phyloP scores from a whole-genome alignment of 306 rosid genomes.

The Delonix regia region DNA sequence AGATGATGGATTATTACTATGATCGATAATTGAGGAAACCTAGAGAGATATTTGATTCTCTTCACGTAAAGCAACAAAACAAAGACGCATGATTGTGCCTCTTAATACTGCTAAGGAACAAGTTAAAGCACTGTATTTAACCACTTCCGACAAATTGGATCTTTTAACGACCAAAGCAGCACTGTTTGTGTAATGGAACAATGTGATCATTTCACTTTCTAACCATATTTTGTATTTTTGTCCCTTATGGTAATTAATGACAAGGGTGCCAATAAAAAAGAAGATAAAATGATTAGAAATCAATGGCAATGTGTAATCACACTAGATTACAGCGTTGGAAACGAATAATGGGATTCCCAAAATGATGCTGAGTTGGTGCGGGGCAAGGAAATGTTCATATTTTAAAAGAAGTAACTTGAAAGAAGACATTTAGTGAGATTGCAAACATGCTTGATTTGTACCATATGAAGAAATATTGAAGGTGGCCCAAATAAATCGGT shows the following conservation, averaged over 20 bases:
- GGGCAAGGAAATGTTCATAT: conserved; percentile 39
- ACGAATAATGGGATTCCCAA: conserved; percentile 64
- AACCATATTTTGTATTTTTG: conserved; percentile 45
- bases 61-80: conserved; percentile 40
- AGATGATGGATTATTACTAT: conserved; percentile 31
- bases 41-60: conserved; percentile 25
- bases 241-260: conserved; percentile 37
- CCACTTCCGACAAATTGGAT: conserved; percentile 64
- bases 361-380: conserved; percentile 63
- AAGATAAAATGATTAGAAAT: conserved; percentile 56
- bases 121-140: conserved; percentile 34
- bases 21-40: conserved; percentile 46
- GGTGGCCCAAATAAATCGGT: conserved; percentile 30
- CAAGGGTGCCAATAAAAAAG: background rate
- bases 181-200: conserved; percentile 33
- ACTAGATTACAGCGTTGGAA: conserved; percentile 49
- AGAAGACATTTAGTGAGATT: conserved; percentile 32
- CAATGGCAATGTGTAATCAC: conserved; percentile 48
- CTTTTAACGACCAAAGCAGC: conserved; percentile 39
- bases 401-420: conserved; percentile 36
- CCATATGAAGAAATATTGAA: background rate
- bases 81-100: conserved; percentile 49
- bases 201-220: conserved; percentile 44
- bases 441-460: conserved; percentile 22
- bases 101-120: conserved; percentile 36